Evolutionary conservation across 2,329 filamentous ascomycete species (phyloP), one percentile per base, ranked within the genome.

Genomic region (Myrmaecium sp.): DNA sequence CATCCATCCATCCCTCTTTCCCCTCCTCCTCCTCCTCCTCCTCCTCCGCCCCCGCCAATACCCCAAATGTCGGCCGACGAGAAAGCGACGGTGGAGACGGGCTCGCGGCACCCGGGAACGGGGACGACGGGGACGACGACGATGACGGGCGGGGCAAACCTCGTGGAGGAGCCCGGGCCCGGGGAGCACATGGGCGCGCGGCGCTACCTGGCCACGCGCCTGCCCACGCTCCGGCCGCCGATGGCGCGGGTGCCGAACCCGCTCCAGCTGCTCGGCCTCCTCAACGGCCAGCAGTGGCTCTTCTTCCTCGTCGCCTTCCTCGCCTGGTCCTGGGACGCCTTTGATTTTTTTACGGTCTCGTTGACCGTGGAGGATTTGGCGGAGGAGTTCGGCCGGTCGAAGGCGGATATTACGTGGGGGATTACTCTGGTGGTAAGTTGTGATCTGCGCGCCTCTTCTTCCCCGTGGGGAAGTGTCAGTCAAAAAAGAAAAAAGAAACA

Each of bases 331-430:
- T 53, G 50, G 49, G 49, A 54, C 20, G 57, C 66, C 0, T 68
- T 71, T 30, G 67, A 72, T 39, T 72, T 71, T 49, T 72, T 71
- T 48, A 69, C 66, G 14, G 66, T 72, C 14, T 68, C 62, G 4
- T 46, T 72, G 26, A 66, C 64, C 0, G 60, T 71, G 10, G 46
- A 51, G 5, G 41, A 66, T 19, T 47, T 73, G 7, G 64, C 66
- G 3, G 50, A 61, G 30, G 44, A 51, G 3, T 73, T 73, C 36
- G 54, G 50, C 25, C 64, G 60, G 35, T 54, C 58, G 3, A 64
- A 64, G 26, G 60, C 59, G 6, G 62, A 71, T 28, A 70, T 73
- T 31, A 70, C 68, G 3, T 72, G 67, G 67, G 64, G 57, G 25
- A 57, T 60, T 30, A 56, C 41, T 0, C 37, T 46, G 8, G 47